Base-by-base conservation (phyloP, 1,284 basidiomycete species). In the Malassezia arunalokei region DNA sequence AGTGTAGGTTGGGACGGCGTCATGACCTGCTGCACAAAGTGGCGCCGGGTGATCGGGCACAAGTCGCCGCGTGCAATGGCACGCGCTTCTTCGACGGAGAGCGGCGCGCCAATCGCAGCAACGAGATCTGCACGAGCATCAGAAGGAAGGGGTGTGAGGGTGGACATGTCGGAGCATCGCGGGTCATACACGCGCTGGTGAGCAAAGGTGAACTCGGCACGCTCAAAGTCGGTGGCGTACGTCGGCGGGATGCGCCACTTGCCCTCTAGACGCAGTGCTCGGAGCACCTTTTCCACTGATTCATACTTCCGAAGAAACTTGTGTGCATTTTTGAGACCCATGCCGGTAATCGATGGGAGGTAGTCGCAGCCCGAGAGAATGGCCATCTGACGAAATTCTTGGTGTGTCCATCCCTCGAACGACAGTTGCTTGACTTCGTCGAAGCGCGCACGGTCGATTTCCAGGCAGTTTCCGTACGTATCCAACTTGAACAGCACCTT, bases 291-390 rank as follows among this genome's bases (percentile, higher is more conserved):
- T 61, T 92, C 87, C 12, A 85, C 82, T 0, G 86, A 86, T 74
- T 85, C 87, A 79, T 86, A 82, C 70, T 86, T 86, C 64, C 83
- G 78, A 58, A 98, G 75, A 52, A 96, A 75, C 11, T 78, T 74
- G 75, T 86, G 86, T 0, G 94, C 91, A n/a, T 87, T 96, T 78
- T 95, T 96, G 37, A 77, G 61, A 7, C 76, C 76, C 56, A 77
- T 64, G 1, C 75, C 75, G 6, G 58, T 64, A 63, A 63, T 74
- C 59, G 64, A 76, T 5, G 63, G 63, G 31, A 72, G 80, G 73
- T 99, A 99, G 74, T 99, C 94, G 73, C 94, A 98, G 3, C 94
- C 94, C 51, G 87, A 88, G 38, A 99, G 79, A 71, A 99, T 96
- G 20, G 91, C 86, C 89, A 95, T 95, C 33, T 85, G 79, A 24